Percentiles rank a stretch among this genome's conserved stretches.
Conservation (phyloP, 805 yeast genomes). For the Candida vartiovaarae region DNA sequence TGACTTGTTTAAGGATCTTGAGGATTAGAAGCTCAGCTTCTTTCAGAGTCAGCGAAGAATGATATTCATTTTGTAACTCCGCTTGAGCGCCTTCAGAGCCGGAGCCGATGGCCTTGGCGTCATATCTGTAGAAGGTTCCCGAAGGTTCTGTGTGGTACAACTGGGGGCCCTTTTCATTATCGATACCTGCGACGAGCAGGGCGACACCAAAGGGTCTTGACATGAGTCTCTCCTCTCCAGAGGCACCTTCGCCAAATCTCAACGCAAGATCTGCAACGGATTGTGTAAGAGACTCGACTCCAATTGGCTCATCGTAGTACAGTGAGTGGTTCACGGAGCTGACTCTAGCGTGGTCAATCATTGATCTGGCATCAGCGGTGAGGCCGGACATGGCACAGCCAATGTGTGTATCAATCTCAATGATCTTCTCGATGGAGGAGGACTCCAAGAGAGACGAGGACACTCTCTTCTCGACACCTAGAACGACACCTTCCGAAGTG, state of each 20-base stretch:
- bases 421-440: conserved; percentile 90
- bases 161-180: conserved; percentile 90
- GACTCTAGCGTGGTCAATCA: conserved; percentile 98
- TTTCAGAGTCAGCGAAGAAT: conserved; percentile 78
- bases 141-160: conserved; percentile 98
- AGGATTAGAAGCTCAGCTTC: conserved; percentile 90
- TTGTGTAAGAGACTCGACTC: conserved; percentile 91
- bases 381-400: conserved; percentile 99
- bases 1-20: conserved; percentile 90
- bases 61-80: conserved; percentile 94
- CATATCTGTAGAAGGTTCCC: conserved; percentile 95
- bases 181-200: conserved; percentile 88
- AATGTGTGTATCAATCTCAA: conserved; percentile 87
- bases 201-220: conserved; percentile 99
- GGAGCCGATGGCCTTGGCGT: conserved; percentile 98
- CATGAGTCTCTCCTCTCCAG: conserved; percentile 87
- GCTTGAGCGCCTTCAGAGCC: conserved; percentile 99
- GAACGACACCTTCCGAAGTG: conserved; percentile 90
- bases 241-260: conserved; percentile 95
- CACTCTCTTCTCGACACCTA: conserved; percentile 96
- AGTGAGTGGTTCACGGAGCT: conserved; percentile 80
- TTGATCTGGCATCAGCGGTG: conserved; percentile 97
- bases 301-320: conserved; percentile 87
- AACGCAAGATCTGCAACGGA: conserved; percentile 95
- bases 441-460: conserved; percentile 88